A percentile compares a stretch with the other conserved stretches of the same genome.
Evolutionary conservation across 2,329 filamentous ascomycete genomes (phyloP).

Genomic region (Colletotrichum spinosum): DNA sequence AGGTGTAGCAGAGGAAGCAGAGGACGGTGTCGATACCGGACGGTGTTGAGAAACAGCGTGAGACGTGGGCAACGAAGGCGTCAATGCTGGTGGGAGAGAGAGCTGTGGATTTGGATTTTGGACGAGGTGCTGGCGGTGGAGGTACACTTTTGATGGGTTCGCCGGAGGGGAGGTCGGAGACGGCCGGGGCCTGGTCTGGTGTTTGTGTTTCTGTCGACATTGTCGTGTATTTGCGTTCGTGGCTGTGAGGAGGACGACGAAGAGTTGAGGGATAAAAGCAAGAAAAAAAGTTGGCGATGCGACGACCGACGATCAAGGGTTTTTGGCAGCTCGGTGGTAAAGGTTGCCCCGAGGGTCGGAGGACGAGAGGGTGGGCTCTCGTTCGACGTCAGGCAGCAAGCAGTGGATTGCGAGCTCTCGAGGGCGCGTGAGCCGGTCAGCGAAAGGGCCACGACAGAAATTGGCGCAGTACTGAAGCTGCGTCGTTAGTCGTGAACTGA

Average conservation of each 20-base stretch:
- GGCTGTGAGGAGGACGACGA: constrained; percentile 31
- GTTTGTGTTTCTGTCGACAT: constrained; percentile 16
- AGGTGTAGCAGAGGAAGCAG: constrained; percentile 75
- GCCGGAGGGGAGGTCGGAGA: constrained; percentile 50
- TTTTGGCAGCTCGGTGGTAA: constrained; percentile 32
- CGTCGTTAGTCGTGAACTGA: too few relatives aligned
- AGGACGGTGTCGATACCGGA: constrained; percentile 77
- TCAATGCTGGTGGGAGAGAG: constrained; percentile 57
- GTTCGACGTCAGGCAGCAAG: constrained; percentile 11
- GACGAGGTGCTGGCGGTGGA: constrained; percentile 25
- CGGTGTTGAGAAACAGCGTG: constrained; percentile 75
- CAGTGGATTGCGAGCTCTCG: constrained; percentile 11
- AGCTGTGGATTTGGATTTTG: constrained; percentile 28
- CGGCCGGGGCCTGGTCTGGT: constrained; percentile 38
- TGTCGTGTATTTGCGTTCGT: neutral
- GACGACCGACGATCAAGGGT: constrained; percentile 9
- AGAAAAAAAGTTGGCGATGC: constrained; percentile 1
- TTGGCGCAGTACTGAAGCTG: too few relatives aligned
- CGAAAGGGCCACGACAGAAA: too few relatives aligned
- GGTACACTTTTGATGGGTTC: constrained; percentile 48
- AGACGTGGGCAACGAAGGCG: constrained; percentile 65
- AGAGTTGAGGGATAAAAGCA: neutral
- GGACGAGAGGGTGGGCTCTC: constrained; percentile 29
- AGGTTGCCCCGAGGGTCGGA: constrained; percentile 34
- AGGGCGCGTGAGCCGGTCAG: neutral